Conservation (phyloP, 495 filamentous ascomycete species). For the Annulohypoxylon nitens region DNA sequence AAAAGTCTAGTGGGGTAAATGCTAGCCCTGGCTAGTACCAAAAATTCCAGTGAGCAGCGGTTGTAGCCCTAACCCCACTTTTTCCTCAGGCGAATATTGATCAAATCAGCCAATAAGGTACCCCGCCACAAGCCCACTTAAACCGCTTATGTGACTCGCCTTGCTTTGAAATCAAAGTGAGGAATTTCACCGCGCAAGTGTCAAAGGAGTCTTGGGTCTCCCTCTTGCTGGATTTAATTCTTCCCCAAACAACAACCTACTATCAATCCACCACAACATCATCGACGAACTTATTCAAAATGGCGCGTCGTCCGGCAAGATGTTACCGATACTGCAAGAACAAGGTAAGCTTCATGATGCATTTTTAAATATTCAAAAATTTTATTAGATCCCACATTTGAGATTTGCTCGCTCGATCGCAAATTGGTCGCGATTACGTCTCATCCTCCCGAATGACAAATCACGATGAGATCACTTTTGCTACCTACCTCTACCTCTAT, state of each 20-base stretch:
- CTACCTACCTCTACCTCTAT: not conserved
- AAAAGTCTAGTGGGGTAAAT: slow-evolving; percentile 36
- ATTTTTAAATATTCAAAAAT: slow-evolving; percentile 7
- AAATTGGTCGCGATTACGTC: slow-evolving; percentile 33
- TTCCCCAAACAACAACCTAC: slow-evolving; percentile 57
- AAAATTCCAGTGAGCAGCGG: slow-evolving; percentile 43
- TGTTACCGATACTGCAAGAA: slow-evolving; percentile 99
- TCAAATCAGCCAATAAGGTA: slow-evolving; percentile 39
- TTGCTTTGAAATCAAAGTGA: slow-evolving; percentile 61
- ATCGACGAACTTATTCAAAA: slow-evolving; percentile 77
- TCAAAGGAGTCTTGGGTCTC: slow-evolving; percentile 50
- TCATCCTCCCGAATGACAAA: slow-evolving; percentile 9
- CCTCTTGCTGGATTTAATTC: slow-evolving; percentile 48
- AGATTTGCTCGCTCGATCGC: slow-evolving; percentile 22
- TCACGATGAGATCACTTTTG: slow-evolving; percentile 3
- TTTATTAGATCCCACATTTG: slow-evolving; percentile 10
- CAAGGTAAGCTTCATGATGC: slow-evolving; percentile 77
- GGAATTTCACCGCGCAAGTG: slow-evolving; percentile 46
- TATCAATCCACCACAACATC: slow-evolving; percentile 58
- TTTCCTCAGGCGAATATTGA: slow-evolving; percentile 32
- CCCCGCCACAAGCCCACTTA: slow-evolving; percentile 38
- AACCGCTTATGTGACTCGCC: slow-evolving; percentile 47
- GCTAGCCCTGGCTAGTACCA: slow-evolving; percentile 5
- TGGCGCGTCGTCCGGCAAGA: slow-evolving; percentile 97
- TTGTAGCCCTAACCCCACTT: slow-evolving; percentile 62